Evolutionary conservation across 2,329 filamentous ascomycete genomes (phyloP), one percentile per base, ranked within the genome.

Genomic region (Onygenales sp.): DNA sequence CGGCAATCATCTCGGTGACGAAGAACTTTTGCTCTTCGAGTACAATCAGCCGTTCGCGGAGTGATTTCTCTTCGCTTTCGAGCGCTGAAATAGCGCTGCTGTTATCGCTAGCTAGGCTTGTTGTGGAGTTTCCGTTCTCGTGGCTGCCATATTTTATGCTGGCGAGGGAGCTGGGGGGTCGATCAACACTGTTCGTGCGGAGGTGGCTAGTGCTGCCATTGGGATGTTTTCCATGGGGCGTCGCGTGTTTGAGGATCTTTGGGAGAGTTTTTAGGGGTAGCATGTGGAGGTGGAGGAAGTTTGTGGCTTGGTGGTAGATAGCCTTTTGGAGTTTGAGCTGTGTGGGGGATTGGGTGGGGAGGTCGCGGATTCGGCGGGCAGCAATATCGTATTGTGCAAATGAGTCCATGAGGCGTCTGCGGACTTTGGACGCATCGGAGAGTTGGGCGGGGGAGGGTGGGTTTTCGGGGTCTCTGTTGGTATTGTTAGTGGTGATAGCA

Each of bases 21-120:
- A 95, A 83, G 69, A 94, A 95, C 58, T 84, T 86, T 67, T 96
- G 91, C 70, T 96, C 91, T 67, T 95, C 89, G 1, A 96, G 77
- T 6, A 96, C 85, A 33, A 93, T 86, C 10, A 95, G 73, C 3
- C 83, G 77, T 63, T 95, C 90, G 13, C 86, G 81, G 1, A 94
- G 73, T 17, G 88, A 82, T 65, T 88, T 92, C 67, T 95, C 90
- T 65, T 95, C 89, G 0, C 80, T 81, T 68, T 95, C 90, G 4
- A 95, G 72, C 2, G 81, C 81, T 0, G 82, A 85, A 11, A 86
- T 73, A 11, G 76, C 76, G 56, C 77, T 80, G 54, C 78, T 78
- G 59, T 79, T 78, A 51, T 74, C 67, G 50, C 77, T 77, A 49
- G 76, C 69, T 47, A 81, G 64, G 58, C 79, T 82, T 50, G 77